phyloP scores from a whole-genome alignment of 176 grass and related monocot genomes.

The Oryza longistaminata region DNA sequence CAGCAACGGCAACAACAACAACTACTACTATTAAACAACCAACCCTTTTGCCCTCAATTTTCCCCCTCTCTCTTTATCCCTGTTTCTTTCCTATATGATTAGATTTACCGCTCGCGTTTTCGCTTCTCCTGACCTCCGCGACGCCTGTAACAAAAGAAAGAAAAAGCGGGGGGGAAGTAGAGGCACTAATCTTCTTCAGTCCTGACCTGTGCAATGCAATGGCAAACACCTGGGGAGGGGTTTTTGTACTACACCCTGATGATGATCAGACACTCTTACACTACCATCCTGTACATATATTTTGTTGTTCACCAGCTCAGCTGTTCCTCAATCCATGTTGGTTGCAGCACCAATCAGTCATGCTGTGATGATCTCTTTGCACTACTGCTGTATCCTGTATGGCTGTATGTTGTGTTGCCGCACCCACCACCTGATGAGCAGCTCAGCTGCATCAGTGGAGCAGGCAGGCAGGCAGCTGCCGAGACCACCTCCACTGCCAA shows the following conservation, averaged over 20 bases:
- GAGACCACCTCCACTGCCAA: background rate
- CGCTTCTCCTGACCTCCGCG: background rate
- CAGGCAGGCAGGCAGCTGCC: background rate
- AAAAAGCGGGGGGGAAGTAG: constrained; percentile 19
- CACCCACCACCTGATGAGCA: too few relatives aligned
- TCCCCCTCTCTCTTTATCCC: background rate
- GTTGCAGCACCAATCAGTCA: background rate
- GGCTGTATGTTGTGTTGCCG: too few relatives aligned
- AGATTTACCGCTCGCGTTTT: constrained; percentile 15
- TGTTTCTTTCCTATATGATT: constrained; percentile 31
- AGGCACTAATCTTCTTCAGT: constrained; percentile 9
- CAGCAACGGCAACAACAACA: constrained; percentile 37
- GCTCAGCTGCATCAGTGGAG: too few relatives aligned
- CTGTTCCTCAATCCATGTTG: background rate
- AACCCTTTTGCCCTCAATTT: background rate
- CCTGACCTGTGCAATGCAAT: constrained; percentile 28
- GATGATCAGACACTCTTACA: background rate
- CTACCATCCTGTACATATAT: background rate
- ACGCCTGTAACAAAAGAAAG: constrained; percentile 30
- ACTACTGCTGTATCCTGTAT: too few relatives aligned
- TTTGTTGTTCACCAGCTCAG: background rate
- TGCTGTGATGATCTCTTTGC: background rate
- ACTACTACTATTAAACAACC: constrained; percentile 44
- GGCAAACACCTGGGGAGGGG: background rate
- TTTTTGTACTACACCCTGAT: constrained; percentile 32